Percentiles rank a stretch among this genome's conserved stretches.
Conservation (phyloP, 1,284 basidiomycete species). For the Meira nashicola region DNA sequence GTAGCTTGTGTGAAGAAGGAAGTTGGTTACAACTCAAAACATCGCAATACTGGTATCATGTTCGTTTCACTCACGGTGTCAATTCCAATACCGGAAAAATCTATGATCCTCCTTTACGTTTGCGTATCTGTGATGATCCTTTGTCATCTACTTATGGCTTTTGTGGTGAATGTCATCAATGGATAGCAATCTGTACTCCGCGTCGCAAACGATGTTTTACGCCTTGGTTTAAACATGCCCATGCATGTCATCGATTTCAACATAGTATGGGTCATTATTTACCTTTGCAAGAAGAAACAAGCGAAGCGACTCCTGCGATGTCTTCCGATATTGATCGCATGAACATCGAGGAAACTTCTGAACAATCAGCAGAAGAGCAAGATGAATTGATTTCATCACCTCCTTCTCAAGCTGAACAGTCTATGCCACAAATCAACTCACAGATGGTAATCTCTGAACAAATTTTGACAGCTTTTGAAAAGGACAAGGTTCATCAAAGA, state of each 20-base stretch:
- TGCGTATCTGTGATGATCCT: conserved; percentile 30
- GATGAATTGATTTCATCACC: too few relatives aligned
- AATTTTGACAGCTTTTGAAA: too few relatives aligned
- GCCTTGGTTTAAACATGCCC: conserved; percentile 33
- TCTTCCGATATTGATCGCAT: too few relatives aligned
- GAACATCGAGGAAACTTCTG: too few relatives aligned
- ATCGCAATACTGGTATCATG: conserved; percentile 42
- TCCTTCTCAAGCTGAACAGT: too few relatives aligned
- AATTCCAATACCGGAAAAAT: conserved; percentile 29
- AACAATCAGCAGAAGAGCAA: too few relatives aligned
- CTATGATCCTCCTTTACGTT: conserved; percentile 33
- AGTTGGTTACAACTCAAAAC: conserved; percentile 41
- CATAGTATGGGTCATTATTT: too few relatives aligned
- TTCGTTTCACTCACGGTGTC: conserved; percentile 40
- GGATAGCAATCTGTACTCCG: conserved; percentile 36
- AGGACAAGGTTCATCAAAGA: too few relatives aligned
- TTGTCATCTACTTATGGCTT: conserved; percentile 33
- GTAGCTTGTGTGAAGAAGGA: conserved; percentile 35
- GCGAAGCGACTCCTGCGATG: too few relatives aligned
- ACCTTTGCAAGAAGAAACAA: too few relatives aligned
- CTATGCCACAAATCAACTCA: too few relatives aligned
- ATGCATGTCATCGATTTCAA: background rate
- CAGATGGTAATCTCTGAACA: too few relatives aligned
- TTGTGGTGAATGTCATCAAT: conserved; percentile 38
- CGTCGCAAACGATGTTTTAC: conserved; percentile 34